Evolutionary conservation across 257 asterid species (phyloP).

Genomic region (Marsdenia floribunda): DNA sequence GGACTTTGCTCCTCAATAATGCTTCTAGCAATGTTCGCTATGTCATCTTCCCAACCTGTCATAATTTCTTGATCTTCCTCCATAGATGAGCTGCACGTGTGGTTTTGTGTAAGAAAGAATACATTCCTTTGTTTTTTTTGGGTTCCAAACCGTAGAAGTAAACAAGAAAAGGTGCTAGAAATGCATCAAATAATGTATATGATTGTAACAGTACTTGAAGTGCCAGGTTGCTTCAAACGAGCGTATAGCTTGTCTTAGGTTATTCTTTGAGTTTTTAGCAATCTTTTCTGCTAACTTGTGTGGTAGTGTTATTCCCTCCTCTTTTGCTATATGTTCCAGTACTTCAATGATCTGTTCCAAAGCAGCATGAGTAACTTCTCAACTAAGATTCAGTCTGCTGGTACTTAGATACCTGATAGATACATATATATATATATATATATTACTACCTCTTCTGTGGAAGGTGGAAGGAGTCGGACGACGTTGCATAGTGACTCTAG

Average conservation of each 20-base stretch:
- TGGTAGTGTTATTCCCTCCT: constrained; percentile 55
- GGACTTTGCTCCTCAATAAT: constrained; percentile 83
- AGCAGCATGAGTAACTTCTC: background rate
- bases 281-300: constrained; percentile 46
- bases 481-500: constrained; percentile 51
- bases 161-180: constrained; percentile 7
- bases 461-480: constrained; percentile 72
- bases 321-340: constrained; percentile 56
- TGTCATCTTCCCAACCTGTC: constrained; percentile 86
- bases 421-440: too few species aligned
- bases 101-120: constrained; percentile 20
- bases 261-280: constrained; percentile 63
- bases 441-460: constrained; percentile 55
- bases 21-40: constrained; percentile 57
- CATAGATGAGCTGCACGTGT: constrained; percentile 38
- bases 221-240: constrained; percentile 88
- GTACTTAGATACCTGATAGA: background rate
- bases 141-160: background rate
- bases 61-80: constrained; percentile 57
- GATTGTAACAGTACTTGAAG: constrained; percentile 37
- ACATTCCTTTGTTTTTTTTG: background rate
- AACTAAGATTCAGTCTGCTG: background rate
- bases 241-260: constrained; percentile 81
- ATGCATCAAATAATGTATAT: background rate
- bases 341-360: constrained; percentile 55